Base-by-base conservation (phyloP, 225 moss, liverwort and hornwort genomes). In the Physcomitrium patens region DNA sequence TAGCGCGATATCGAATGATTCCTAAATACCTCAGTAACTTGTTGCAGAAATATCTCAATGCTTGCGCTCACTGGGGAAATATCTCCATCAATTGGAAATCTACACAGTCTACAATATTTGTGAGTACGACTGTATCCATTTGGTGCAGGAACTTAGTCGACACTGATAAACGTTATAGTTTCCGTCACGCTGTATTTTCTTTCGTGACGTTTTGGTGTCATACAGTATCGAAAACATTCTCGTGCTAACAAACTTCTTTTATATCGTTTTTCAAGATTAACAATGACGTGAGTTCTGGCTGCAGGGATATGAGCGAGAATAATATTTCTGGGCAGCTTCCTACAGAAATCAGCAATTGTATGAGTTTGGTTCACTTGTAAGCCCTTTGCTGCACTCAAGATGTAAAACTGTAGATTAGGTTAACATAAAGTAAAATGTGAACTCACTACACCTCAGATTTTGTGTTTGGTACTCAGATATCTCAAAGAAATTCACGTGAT, bases 301-400 rank as follows among this genome's bases (percentile, higher is more conserved):
- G 72, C 72, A 72, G 71, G 44, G 72, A 78, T 42, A 58, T 78
- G 48, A 72, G 78, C 43, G 71, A 72, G 24, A 78, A 72, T 57
- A 72, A 72, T 45, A 71, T 71, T 18, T 65, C 71, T 58, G 72
- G 72, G 37, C 71, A 67, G 11, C 72, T 78, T 18, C 78, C 78
- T 37, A n/a, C 65, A 22, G 78, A 72, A 71, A 65, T 78, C n/a
- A 65, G 59, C 71, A 78, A 65, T 43, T 78, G 72, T 72, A 72
- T 65, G 22, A 72, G 59, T 72, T 66, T 78, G 66, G 49, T 66
- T 42, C 28, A 18, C 23, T 58, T 72, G 78, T 72, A 66, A 72
- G 78, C 20, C 10, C 19, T 13, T 52, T 50, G 49, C n/a, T 50
- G 24, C 9, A 24, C 51, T 51, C 17, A 10, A 24, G 12, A 13